Evolutionary conservation across 495 filamentous ascomycete species (phyloP), one percentile per base, ranked within the genome.

Genomic region (Polyplosphaeria fusca): DNA sequence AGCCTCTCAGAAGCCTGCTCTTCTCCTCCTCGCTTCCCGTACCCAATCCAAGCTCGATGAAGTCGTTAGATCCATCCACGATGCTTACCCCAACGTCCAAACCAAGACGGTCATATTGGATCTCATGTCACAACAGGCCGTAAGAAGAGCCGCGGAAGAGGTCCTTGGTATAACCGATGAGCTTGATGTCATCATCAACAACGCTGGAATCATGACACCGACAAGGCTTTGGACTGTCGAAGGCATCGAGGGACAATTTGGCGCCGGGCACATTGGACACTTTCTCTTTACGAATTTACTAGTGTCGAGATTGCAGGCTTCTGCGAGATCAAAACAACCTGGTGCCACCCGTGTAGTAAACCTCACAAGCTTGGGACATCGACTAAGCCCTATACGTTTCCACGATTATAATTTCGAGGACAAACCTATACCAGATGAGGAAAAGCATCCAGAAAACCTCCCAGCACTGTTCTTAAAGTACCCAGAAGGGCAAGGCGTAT

Each of bases 191-290:
- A 37, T 65, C 19, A 65, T 65, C 58, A 65, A 65, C 52, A 65
- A 65, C 42, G 62, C 62, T 1, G 62, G 38, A 1, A 41, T 58
- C 2, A 58, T 58, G 47, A 57, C 45, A 4, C 47, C 22, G 13
- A 50, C 11, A 5, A 37, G 32, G 3, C 28, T 35, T 26, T 40
- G 1, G 3, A 61, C 62, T 1, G 28, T 12, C 13, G 55, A 73
- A 24, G 74, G 75, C 4, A 68, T 78, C 47, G 84, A 86, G 63
- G 68, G 74, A 35, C 83, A 86, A 57, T 72, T 87, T 14, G 82
- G 73, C 7, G 73, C 28, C n/a, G 61, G 61, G 42, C 62, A 65
- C 42, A 58, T 65, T 42, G 57, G 62, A 5, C 62, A 58, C 42
- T 65, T 65, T 27, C 42, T 65, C 23, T 50, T 65, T 20, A 65